Evolutionary conservation across 768 basidiomycete genomes (phyloP), one percentile per base, ranked within the genome.

Genomic region (Trichaptum fuscoviolaceum): DNA sequence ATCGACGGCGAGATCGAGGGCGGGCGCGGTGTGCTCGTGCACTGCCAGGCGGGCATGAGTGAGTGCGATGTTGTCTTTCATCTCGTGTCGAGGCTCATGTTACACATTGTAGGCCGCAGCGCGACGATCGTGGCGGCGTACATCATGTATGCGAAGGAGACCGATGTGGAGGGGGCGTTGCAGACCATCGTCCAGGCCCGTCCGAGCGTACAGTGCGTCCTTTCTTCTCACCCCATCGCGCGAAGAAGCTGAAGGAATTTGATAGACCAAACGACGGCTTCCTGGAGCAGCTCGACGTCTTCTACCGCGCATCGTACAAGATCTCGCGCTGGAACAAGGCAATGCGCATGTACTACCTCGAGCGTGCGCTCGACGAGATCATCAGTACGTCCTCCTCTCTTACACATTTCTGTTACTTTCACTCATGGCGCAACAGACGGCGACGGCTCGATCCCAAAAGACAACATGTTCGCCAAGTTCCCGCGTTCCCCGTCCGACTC

Each of bases 1-100:
- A 95, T 97, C 59, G 83, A 91, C 68, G 82, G 84, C 15, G 91
- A 95, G 70, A 76, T 95, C 2, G 84, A 88, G 74, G 91, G 90
- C 71, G 87, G 84, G 0, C 79, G 88, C 34, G 89, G 90, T 0
- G 89, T 98, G 1, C 79, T 96, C 23, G 91, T 97, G 0, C 95
- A 97, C 76, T 96, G 95, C 73, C 89, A 92, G 66, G 93, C 92
- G 25, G 95, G 95, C 26, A 82, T 93, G 76, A 93, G 92, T 93
- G 76, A 74, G 91, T 84, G 25, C 24, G 20, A n/a, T 4, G 68
- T 61, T 3, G 9, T 65, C 20, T 3, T 23, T 65, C 20, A 18
- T 23, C 26, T 27, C 60, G 15, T 10, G 8, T 30, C 8, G 35
- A 64, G 62, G 63, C 59, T 62, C 62, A 68, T 63, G 17, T 57